Evolutionary conservation across 345 rosid species (phyloP).

Genomic region (Syzygium grande): DNA sequence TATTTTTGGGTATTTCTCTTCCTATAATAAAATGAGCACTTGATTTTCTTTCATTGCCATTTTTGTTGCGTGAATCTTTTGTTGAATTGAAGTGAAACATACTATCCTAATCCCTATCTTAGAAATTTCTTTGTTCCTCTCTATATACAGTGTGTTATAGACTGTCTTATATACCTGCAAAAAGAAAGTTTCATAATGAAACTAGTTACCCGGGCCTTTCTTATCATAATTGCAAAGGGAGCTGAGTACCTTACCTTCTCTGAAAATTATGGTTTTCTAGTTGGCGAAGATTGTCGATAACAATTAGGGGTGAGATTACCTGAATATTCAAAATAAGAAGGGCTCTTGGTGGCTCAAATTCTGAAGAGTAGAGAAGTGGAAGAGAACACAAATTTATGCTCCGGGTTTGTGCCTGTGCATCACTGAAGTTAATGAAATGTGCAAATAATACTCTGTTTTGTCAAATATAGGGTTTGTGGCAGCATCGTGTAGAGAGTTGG

Average conservation of each 20-base stretch:
- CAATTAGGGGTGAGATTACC: background rate
- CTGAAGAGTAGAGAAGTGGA: background rate
- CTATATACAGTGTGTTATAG: background rate
- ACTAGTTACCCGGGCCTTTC: background rate
- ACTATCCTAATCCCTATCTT: background rate
- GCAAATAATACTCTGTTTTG: background rate
- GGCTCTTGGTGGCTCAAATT: background rate
- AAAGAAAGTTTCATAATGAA: background rate
- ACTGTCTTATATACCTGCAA: background rate
- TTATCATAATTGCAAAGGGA: background rate
- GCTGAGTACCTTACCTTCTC: background rate
- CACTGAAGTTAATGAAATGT: background rate
- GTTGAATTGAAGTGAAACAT: background rate
- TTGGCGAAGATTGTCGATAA: background rate
- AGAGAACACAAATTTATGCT: background rate
- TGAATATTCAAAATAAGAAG: background rate
- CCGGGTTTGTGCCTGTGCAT: background rate
- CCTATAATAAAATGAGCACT: background rate
- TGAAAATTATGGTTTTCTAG: background rate
- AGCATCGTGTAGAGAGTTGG: slow-evolving; percentile 68
- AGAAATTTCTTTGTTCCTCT: background rate
- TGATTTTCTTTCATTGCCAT: background rate
- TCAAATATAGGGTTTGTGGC: slow-evolving; percentile 65
- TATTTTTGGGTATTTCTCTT: slow-evolving; percentile 60
- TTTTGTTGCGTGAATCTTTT: background rate